Conservation (phyloP, 495 filamentous ascomycete genomes). For the Pseudotulostoma volvatum region DNA sequence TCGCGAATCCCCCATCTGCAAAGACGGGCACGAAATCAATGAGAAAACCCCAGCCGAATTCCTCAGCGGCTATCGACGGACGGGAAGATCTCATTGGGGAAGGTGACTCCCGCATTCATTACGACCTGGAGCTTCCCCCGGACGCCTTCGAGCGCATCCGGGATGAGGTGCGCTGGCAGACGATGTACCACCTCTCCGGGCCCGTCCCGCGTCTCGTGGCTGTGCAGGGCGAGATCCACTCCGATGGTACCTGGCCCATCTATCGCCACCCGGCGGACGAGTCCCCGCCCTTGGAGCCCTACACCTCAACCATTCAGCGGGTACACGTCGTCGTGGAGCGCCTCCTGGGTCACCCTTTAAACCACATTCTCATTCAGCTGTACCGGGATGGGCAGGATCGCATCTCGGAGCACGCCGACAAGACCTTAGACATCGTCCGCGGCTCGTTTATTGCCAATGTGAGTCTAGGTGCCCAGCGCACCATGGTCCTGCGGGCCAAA, state of each 20-base stretch:
- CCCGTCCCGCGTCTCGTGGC: constrained; percentile 89
- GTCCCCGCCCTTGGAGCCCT: constrained; percentile 58
- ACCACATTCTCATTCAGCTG: constrained; percentile 85
- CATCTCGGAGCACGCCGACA: constrained; percentile 95
- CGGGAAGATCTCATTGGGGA: constrained; percentile 42
- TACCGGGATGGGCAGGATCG: constrained; percentile 85
- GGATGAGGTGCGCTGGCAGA: constrained; percentile 72
- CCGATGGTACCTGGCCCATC: constrained; percentile 68
- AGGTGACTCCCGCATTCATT: constrained; percentile 65
- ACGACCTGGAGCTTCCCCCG: constrained; percentile 42
- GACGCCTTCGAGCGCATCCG: constrained; percentile 53
- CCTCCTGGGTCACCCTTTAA: constrained; percentile 62
- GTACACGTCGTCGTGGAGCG: constrained; percentile 53
- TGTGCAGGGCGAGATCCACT: constrained; percentile 57
- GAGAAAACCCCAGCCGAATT: not conserved
- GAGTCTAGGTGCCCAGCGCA: constrained; percentile 77
- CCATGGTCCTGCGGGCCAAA: constrained; percentile 83
- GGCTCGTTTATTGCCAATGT: constrained; percentile 79
- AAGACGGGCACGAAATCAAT: constrained; percentile 1
- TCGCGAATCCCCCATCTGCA: not conserved
- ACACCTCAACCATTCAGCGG: constrained; percentile 51
- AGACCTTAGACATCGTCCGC: constrained; percentile 79
- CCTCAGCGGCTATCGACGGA: constrained; percentile 16
- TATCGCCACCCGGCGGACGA: constrained; percentile 93
- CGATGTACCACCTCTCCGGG: constrained; percentile 82